Conservation (phyloP, 2,329 filamentous ascomycete species). For the Pseudogymnoascus sp. region DNA sequence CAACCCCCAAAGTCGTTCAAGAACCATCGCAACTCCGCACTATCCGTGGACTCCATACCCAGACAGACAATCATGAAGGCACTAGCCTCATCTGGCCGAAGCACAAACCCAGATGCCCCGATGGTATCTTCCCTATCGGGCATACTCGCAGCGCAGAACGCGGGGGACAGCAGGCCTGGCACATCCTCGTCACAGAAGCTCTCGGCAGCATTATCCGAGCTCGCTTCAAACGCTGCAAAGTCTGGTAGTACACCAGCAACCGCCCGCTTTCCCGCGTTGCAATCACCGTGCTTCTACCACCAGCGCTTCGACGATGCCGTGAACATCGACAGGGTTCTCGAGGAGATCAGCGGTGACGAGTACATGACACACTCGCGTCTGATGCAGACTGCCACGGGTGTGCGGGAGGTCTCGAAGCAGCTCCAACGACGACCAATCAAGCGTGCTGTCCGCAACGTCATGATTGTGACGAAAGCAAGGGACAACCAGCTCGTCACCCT, state of each 20-base stretch:
- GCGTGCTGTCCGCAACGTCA: constrained; percentile 84
- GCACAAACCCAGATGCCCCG: constrained; percentile 43
- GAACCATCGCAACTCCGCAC: constrained; percentile 26
- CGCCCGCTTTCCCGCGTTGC: constrained; percentile 57
- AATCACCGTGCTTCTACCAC: constrained; percentile 97
- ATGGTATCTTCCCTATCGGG: constrained; percentile 52
- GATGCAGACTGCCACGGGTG: constrained; percentile 89
- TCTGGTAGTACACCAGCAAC: constrained; percentile 27
- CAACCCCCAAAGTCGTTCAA: constrained; percentile 18
- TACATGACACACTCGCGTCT: constrained; percentile 89
- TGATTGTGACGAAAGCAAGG: constrained; percentile 97
- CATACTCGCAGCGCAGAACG: constrained; percentile 45
- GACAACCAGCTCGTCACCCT: constrained; percentile 88
- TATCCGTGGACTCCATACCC: constrained; percentile 44
- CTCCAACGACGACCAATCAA: constrained; percentile 87
- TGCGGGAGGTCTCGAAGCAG: constrained; percentile 92
- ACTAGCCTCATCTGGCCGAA: constrained; percentile 58
- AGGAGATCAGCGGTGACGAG: constrained; percentile 85
- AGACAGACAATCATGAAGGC: constrained; percentile 80
- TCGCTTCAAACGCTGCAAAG: constrained; percentile 33
- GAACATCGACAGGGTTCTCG: constrained; percentile 87
- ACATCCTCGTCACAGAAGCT: constrained; percentile 48
- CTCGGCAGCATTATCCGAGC: constrained; percentile 48
- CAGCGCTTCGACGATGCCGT: constrained; percentile 94
- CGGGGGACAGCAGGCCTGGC: constrained; percentile 21